These are phyloP conservation scores for Phaeophleospora eucalypticola DNA, from an alignment of 2,329 filamentous ascomycete species.

Conservation along the genomic window DNA sequence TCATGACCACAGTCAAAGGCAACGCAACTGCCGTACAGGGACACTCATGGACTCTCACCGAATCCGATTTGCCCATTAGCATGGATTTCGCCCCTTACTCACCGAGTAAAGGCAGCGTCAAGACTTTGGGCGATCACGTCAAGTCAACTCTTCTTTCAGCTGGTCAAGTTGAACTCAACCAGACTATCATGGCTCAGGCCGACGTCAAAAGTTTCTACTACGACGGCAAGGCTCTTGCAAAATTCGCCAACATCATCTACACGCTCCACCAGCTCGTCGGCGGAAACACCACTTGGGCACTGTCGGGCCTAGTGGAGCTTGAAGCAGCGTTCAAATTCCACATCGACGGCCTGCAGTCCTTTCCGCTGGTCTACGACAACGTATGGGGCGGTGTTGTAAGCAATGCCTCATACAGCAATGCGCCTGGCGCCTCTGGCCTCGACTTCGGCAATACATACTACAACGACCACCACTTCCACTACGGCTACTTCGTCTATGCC, in stretches of 20 bases:
- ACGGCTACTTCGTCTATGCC: conserved; percentile 82
- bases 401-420: conserved; percentile 69
- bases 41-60: conserved; percentile 72
- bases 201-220: conserved; percentile 88
- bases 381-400: conserved; percentile 79
- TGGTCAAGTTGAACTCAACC: conserved; percentile 63
- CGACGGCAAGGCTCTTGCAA: conserved; percentile 60
- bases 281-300: conserved; percentile 50
- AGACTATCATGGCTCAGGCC: conserved; percentile 69
- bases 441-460: conserved; percentile 92
- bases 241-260: conserved; percentile 45
- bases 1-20: conserved; percentile 85
- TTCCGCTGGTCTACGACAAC: conserved; percentile 52
- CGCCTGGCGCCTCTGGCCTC: conserved; percentile 49
- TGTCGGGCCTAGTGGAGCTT: conserved; percentile 47
- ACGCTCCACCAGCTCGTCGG: conserved; percentile 51
- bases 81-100: conserved; percentile 81
- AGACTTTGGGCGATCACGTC: conserved; percentile 40
- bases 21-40: conserved; percentile 67
- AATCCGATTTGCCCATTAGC: conserved; percentile 64
- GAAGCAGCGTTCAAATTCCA: conserved; percentile 48
- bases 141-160: conserved; percentile 52
- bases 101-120: conserved; percentile 42
- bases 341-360: conserved; percentile 42
- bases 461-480: conserved; percentile 64